These are phyloP conservation scores for Extremus antarcticus DNA, from an alignment of 495 filamentous ascomycete genomes.

Conservation along the genomic window DNA sequence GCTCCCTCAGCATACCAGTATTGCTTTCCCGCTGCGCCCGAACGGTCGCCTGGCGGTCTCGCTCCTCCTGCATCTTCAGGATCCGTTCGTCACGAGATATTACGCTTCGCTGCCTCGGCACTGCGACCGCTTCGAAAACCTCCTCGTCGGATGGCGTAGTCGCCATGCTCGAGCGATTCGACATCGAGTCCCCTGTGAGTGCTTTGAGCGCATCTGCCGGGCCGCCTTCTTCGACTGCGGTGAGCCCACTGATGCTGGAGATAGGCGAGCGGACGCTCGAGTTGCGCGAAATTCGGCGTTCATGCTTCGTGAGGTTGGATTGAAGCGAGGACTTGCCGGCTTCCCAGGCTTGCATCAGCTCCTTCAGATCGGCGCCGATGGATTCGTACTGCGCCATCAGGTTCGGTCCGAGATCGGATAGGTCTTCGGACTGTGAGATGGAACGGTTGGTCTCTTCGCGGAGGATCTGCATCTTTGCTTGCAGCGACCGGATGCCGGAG, in stretches of 20 bases:
- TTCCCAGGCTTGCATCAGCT: constrained; percentile 85
- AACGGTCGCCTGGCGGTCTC: constrained; percentile 53
- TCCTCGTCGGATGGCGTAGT: constrained; percentile 44
- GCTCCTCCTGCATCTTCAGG: constrained; percentile 77
- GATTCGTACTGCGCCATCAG: constrained; percentile 88
- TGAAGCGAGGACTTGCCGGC: constrained; percentile 65
- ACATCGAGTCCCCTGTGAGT: constrained; percentile 53
- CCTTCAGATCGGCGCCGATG: constrained; percentile 75
- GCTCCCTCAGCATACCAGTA: constrained; percentile 78
- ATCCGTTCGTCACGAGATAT: constrained; percentile 83
- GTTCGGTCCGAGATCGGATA: constrained; percentile 58
- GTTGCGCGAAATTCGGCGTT: constrained; percentile 56
- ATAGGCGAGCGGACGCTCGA: constrained; percentile 55
- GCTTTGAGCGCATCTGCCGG: constrained; percentile 65
- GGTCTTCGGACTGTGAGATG: constrained; percentile 61
- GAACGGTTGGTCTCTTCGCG: constrained; percentile 77
- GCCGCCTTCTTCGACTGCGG: constrained; percentile 65
- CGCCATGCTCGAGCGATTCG: constrained; percentile 35
- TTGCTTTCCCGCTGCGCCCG: constrained; percentile 67
- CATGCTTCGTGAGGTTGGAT: constrained; percentile 60
- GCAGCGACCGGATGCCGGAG: constrained; percentile 79
- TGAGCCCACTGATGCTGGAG: constrained; percentile 69
- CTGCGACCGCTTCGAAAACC: constrained; percentile 79
- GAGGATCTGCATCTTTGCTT: constrained; percentile 88
- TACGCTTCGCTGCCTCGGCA: constrained; percentile 54